phyloP scores from a whole-genome alignment of 768 basidiomycete species.

The Pulveroboletus frians region DNA sequence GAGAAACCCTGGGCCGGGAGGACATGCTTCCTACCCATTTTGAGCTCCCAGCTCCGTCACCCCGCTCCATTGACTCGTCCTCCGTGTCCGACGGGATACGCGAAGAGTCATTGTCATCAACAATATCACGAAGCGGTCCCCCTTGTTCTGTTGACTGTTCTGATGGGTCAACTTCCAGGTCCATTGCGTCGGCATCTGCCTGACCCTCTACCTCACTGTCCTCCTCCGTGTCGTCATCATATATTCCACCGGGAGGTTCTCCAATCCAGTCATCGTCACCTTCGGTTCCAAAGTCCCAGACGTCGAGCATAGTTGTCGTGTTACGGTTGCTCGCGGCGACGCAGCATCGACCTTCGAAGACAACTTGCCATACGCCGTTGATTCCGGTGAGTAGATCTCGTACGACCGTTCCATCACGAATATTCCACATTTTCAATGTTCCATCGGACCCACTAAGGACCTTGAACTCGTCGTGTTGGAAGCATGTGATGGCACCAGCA shows the following conservation, averaged over 20 bases:
- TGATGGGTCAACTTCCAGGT: slow-evolving; percentile 41
- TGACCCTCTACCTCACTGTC: slow-evolving; percentile 46
- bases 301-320: slow-evolving; percentile 74
- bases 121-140: slow-evolving; percentile 24
- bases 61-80: slow-evolving; percentile 31
- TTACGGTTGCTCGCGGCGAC: slow-evolving; percentile 88
- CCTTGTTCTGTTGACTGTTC: slow-evolving; percentile 28
- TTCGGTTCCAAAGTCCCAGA: slow-evolving; percentile 84
- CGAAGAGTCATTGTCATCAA: slow-evolving; percentile 23
- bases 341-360: slow-evolving; percentile 90
- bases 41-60: slow-evolving; percentile 25
- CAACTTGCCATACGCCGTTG: slow-evolving; percentile 96
- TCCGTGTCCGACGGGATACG: slow-evolving; percentile 27
- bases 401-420: slow-evolving; percentile 78
- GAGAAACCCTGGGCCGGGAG: slow-evolving; percentile 14
- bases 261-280: slow-evolving; percentile 77
- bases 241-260: slow-evolving; percentile 68
- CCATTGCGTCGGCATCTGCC: slow-evolving; percentile 67
- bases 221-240: slow-evolving; percentile 59
- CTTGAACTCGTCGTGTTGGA: slow-evolving; percentile 98
- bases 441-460: slow-evolving; percentile 95
- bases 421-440: slow-evolving; percentile 97
- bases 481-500: slow-evolving; percentile 97
- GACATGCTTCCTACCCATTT: slow-evolving; percentile 27
- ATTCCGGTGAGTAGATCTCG: slow-evolving; percentile 88